phyloP scores from a whole-genome alignment of 2,329 filamentous ascomycete genomes.

The Stagonosporopsis vannaccii region DNA sequence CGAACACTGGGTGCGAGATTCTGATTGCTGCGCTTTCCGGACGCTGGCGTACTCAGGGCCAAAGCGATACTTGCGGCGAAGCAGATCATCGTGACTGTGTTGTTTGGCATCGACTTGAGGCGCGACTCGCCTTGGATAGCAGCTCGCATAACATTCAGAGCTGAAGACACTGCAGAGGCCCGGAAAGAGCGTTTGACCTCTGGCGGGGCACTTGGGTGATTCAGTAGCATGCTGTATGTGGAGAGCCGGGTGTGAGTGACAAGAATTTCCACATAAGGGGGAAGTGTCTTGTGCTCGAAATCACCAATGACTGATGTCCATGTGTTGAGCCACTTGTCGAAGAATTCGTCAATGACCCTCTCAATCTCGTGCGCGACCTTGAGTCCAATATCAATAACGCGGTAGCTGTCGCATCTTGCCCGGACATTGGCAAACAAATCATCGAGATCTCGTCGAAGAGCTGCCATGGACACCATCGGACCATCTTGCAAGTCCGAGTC shows the following conservation, averaged over 20 bases:
- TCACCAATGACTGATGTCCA: slow-evolving; percentile 55
- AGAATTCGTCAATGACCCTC: slow-evolving; percentile 68
- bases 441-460: slow-evolving; percentile 71
- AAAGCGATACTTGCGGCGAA: slow-evolving; percentile 64
- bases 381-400: slow-evolving; percentile 59
- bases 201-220: slow-evolving; percentile 73
- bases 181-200: slow-evolving; percentile 77
- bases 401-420: slow-evolving; percentile 66
- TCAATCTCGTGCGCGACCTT: slow-evolving; percentile 56
- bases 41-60: slow-evolving; percentile 53
- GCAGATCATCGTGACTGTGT: slow-evolving; percentile 80
- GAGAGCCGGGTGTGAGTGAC: slow-evolving; percentile 75
- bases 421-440: slow-evolving; percentile 65
- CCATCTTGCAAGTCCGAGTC: slow-evolving; percentile 73
- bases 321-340: slow-evolving; percentile 69
- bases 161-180: slow-evolving; percentile 73
- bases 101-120: slow-evolving; percentile 79
- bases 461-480: slow-evolving; percentile 74
- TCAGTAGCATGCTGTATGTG: slow-evolving; percentile 78
- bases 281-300: slow-evolving; percentile 60
- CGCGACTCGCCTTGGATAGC: slow-evolving; percentile 75
- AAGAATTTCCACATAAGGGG: slow-evolving; percentile 77
- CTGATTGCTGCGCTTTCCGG: slow-evolving; percentile 29
- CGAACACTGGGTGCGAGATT: slow-evolving; percentile 46
- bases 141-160: slow-evolving; percentile 76